A percentile compares a stretch with the other conserved stretches of the same genome.
Conservation (phyloP, 495 filamentous ascomycete genomes). For the Hypoxylon lenormandii region DNA sequence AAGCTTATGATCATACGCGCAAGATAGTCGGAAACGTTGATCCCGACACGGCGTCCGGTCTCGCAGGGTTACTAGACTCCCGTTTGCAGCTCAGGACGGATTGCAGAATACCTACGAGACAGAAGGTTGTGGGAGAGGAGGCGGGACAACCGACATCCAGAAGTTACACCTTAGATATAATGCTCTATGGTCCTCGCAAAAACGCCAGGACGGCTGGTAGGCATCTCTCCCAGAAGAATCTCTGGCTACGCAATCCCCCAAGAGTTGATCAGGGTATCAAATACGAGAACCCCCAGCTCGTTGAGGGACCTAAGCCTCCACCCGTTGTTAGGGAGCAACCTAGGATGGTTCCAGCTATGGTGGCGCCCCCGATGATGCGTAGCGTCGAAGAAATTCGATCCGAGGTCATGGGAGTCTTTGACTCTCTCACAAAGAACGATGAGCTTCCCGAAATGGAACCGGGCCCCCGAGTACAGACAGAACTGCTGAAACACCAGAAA, state of each 20-base stretch:
- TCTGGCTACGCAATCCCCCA: conserved; percentile 73
- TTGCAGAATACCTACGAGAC: conserved; percentile 72
- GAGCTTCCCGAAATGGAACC: conserved; percentile 81
- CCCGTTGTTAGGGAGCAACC: conserved; percentile 40
- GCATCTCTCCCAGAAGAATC: conserved; percentile 70
- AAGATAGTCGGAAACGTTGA: conserved; percentile 81
- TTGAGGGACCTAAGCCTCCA: conserved; percentile 60
- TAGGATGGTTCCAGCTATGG: conserved; percentile 25
- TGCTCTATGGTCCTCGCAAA: conserved; percentile 82
- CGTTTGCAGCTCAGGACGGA: conserved; percentile 71
- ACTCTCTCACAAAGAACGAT: conserved; percentile 77
- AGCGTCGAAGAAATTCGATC: conserved; percentile 85
- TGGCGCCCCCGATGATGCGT: conserved; percentile 59
- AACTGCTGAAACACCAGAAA: conserved; percentile 86
- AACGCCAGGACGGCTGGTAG: conserved; percentile 71
- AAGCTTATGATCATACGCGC: conserved; percentile 75
- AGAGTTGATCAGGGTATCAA: conserved; percentile 72
- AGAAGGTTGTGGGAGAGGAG: conserved; percentile 66
- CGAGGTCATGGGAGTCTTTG: conserved; percentile 88
- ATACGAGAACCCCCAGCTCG: conserved; percentile 71
- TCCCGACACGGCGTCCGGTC: conserved; percentile 70
- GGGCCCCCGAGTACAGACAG: conserved; percentile 70
- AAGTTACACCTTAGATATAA: conserved; percentile 72
- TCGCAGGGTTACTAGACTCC: conserved; percentile 77
- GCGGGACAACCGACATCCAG: conserved; percentile 62